A percentile compares a stretch with the other conserved stretches of the same genome.
Conservation (phyloP, 1,284 basidiomycete species). For the Wolfiporia cocos region DNA sequence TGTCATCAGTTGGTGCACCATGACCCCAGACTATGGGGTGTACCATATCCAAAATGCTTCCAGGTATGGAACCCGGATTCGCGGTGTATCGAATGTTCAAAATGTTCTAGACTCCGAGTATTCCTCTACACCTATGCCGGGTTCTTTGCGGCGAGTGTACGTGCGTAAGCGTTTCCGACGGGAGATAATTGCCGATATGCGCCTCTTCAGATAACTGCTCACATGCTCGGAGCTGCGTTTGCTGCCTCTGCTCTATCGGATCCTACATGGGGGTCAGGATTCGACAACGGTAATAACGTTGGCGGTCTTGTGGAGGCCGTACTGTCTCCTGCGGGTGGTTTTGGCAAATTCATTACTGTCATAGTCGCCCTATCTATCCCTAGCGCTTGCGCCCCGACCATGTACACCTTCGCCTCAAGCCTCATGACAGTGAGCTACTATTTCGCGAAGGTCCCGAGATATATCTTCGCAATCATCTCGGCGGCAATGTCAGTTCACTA, state of each 20-base stretch:
- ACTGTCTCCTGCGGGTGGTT: slow-evolving; percentile 38
- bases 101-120: slow-evolving; percentile 32
- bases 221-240: slow-evolving; percentile 62
- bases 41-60: slow-evolving; percentile 45
- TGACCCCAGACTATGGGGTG: slow-evolving; percentile 56
- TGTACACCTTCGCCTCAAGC: slow-evolving; percentile 74
- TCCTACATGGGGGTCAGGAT: slow-evolving; percentile 51
- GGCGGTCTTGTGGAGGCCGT: slow-evolving; percentile 43
- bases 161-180: too few relatives aligned
- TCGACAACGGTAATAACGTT: slow-evolving; percentile 48
- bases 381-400: slow-evolving; percentile 61
- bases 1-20: slow-evolving; percentile 49
- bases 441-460: slow-evolving; percentile 60
- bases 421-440: slow-evolving; percentile 62
- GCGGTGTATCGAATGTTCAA: slow-evolving; percentile 9
- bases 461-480: slow-evolving; percentile 65
- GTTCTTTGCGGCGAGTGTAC: slow-evolving; percentile 50
- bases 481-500: slow-evolving; percentile 51
- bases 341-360: slow-evolving; percentile 56
- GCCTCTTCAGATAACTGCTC: slow-evolving; percentile 50
- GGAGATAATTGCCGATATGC: too few relatives aligned
- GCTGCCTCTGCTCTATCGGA: slow-evolving; percentile 53
- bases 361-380: slow-evolving; percentile 49
- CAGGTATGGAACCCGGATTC: slow-evolving; percentile 37
- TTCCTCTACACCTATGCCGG: slow-evolving; percentile 66